Base-by-base conservation (phyloP, 1,284 basidiomycete genomes). In the Ustilago xerochloae region DNA sequence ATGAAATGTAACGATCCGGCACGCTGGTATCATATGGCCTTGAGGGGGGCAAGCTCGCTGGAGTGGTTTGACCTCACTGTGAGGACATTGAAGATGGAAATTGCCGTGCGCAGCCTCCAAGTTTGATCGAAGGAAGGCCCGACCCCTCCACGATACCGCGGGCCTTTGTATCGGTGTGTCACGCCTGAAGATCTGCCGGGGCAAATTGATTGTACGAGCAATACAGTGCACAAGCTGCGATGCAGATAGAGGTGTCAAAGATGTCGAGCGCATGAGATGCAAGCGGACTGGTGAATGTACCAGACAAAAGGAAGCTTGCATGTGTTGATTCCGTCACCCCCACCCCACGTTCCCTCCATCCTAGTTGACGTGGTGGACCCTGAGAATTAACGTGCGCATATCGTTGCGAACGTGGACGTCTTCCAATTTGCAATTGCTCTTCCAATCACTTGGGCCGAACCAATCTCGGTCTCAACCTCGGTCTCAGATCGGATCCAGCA, bases 281-380 rank as follows among this genome's bases (percentile, higher is more conserved):
- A 47, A 47, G 33, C 33, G 33, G 10, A 35, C 33, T 35, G 33
- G 33, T 35, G n/a, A 26, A 13, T 43, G 22, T 43, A 43, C 41
- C 41, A 43, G 41, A 24, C 22, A 1, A 43, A 26, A 26, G 41
- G 41, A 24, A 26, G 41, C 10, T 8, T 24, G 38, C 38, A 41
- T 41, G 18, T 43, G 41, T 43, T 15, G 41, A n/a, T n/a, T n/a
- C n/a, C n/a, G n/a, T n/a, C n/a, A n/a, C n/a, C n/a, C n/a, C n/a
- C n/a, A 32, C 35, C 33, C 54, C 54, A 56, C 45, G 54, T 56
- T 47, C 54, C 54, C 54, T 56, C 54, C 33, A 47, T 29, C 13
- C 24, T 15, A 6, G 15, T 22, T 16, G 3, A n/a, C 33, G n/a
- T n/a, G n/a, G n/a, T 53, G 29, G 15, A 30, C n/a, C 35, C 13